Percentiles rank a stretch among this genome's conserved stretches.
Evolutionary conservation across 2,329 filamentous ascomycete species (phyloP).

Genomic region (Fusarium aywerte): DNA sequence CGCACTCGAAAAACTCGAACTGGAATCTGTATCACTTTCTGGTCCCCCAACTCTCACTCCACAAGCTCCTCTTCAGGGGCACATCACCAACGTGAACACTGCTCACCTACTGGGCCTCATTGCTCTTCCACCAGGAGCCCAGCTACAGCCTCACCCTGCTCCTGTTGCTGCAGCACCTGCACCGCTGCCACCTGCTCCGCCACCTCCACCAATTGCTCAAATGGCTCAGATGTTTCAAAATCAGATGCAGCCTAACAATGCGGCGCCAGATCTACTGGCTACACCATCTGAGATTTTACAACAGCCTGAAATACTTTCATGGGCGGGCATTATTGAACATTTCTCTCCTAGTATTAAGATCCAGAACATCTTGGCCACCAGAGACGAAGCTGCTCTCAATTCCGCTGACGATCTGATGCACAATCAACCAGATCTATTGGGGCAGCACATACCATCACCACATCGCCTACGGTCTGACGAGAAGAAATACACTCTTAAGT

Average conservation of each 20-base stretch:
- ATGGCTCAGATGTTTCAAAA: slow-evolving; percentile 1
- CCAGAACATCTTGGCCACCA: slow-evolving; percentile 31
- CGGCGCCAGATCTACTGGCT: slow-evolving; percentile 3
- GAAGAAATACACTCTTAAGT: slow-evolving; percentile 48
- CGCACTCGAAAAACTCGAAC: slow-evolving; percentile 63
- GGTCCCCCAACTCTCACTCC: slow-evolving; percentile 52
- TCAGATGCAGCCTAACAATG: background rate
- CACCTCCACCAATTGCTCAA: background rate
- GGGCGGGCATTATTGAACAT: slow-evolving; percentile 57
- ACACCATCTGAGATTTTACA: slow-evolving; percentile 29
- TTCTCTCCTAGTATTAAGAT: slow-evolving; percentile 54
- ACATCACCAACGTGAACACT: slow-evolving; percentile 9
- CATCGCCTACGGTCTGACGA: slow-evolving; percentile 44
- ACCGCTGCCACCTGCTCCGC: background rate
- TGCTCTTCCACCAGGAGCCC: background rate
- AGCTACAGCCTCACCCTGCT: slow-evolving; percentile 4
- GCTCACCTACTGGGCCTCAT: slow-evolving; percentile 35
- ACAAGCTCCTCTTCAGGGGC: slow-evolving; percentile 45
- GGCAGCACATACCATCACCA: slow-evolving; percentile 40
- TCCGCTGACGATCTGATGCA: background rate
- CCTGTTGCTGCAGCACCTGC: background rate
- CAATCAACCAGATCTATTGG: slow-evolving; percentile 21
- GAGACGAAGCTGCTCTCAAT: slow-evolving; percentile 6
- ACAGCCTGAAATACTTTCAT: slow-evolving; percentile 51
- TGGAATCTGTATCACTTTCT: slow-evolving; percentile 74